These are phyloP conservation scores for Phytophthora pinifolia DNA, from an alignment of 352 stramenopile species.

Conservation along the genomic window DNA sequence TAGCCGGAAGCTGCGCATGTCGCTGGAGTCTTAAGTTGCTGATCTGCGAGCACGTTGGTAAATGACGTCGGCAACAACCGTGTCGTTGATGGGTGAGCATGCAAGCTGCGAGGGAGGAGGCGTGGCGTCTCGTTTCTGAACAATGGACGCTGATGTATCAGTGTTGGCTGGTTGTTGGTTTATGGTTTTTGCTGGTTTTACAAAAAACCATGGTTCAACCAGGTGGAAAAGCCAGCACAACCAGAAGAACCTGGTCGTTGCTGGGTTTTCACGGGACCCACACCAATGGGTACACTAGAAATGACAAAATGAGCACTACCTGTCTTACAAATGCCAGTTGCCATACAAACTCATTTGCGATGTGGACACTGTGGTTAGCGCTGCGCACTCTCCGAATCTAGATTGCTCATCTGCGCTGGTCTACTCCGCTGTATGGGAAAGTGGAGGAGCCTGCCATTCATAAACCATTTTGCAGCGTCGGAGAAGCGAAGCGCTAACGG, in stretches of 20 bases:
- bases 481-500: not conserved
- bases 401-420: too few species aligned
- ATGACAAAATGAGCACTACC: too few species aligned
- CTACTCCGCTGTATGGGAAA: too few species aligned
- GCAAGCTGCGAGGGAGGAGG: slow-evolving; percentile 1
- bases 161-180: slow-evolving; percentile 7
- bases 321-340: too few species aligned
- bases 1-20: slow-evolving; percentile 37
- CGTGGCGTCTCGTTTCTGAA: slow-evolving; percentile 10
- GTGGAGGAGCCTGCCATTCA: too few species aligned
- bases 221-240: slow-evolving; percentile 1
- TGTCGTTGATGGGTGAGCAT: slow-evolving; percentile 13
- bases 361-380: too few species aligned
- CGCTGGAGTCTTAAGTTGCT: too few species aligned
- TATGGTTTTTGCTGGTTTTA: slow-evolving; percentile 4
- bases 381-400: too few species aligned
- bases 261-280: not conserved
- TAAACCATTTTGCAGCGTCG: not conserved
- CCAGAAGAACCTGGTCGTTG: not conserved
- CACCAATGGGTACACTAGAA: not conserved
- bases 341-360: too few species aligned
- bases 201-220: not conserved
- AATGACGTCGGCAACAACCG: slow-evolving; percentile 15
- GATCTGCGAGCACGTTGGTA: not conserved
- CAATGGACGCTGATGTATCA: not conserved